phyloP scores from a whole-genome alignment of 352 stramenopile species.

The Achlya hypogyna region DNA sequence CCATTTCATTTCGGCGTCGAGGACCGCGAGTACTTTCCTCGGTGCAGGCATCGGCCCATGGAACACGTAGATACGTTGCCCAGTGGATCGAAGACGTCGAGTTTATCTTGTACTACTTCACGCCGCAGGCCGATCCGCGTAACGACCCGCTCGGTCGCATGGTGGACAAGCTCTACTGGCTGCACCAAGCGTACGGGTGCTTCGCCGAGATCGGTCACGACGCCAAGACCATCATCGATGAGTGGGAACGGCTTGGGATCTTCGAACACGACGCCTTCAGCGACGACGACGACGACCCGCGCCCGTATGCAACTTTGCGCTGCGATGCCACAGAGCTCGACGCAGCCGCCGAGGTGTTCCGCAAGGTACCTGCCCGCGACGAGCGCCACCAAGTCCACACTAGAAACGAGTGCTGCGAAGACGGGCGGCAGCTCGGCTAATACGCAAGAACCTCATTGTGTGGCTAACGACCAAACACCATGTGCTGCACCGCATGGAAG shows the following conservation, averaged over 20 bases:
- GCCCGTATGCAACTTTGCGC: neutral
- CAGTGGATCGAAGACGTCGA: slow-evolving; percentile 12
- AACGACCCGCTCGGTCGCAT: slow-evolving; percentile 7
- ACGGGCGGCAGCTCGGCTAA: neutral
- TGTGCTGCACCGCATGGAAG: neutral
- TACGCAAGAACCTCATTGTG: neutral
- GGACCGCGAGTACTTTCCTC: neutral
- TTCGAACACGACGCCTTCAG: neutral
- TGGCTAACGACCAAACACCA: neutral
- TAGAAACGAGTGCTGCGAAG: neutral
- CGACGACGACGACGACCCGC: neutral
- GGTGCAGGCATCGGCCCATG: neutral
- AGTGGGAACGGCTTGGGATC: neutral
- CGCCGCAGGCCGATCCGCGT: neutral
- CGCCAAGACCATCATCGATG: slow-evolving; percentile 1
- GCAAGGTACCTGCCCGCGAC: neutral
- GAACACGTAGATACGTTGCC: neutral
- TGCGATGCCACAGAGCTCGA: slow-evolving; percentile 5
- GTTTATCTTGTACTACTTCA: slow-evolving; percentile 7
- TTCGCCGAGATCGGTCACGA: neutral
- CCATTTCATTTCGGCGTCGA: slow-evolving; percentile 2
- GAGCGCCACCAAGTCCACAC: neutral
- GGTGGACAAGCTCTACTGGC: slow-evolving; percentile 13
- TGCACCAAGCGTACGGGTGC: slow-evolving; percentile 13
- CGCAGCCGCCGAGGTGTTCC: neutral